Base-by-base conservation (phyloP, 208 protist genomes). In the Naegleria fowleri region DNA sequence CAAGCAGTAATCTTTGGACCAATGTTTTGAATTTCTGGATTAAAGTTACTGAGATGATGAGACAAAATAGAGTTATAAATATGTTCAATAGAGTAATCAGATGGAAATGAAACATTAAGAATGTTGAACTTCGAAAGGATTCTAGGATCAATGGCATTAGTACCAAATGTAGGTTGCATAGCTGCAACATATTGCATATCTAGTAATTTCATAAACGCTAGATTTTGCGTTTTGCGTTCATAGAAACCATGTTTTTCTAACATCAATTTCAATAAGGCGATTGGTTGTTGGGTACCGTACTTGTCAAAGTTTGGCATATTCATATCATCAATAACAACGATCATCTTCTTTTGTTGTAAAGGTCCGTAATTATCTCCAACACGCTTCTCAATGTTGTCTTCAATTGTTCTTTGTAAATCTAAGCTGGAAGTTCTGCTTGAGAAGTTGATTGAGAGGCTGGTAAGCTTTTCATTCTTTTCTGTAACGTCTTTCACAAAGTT, bases 231-330 rank as follows among this genome's bases (percentile, higher is more conserved):
- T 15, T 39, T 39, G 48, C 98, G 95, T 87, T 99, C 98, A 94
- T 99, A 99, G 94, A 99, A 96, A 36, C 97, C 98, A 59, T 96
- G 94, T 76, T 96, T 92, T 92, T 99, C 98, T 38, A 99, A 96
- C 2, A 99, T 95, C 88, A 99, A 95, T 94, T 99, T 99, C 39
- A 99, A 92, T 76, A 99, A 97, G 33, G 99, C 98, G 91, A 99
- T 99, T 36, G 99, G 98, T 95, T 99, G 98, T 95, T 99, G 98
- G 51, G 98, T 99, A 36, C 98, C 98, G 93, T 99, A 99, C 2
- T 95, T 95, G 94, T 99, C 98, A 86, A 99, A 97, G 83, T 96
- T 95, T 11, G 98, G 98, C 98, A 99, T 99, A 94, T 99, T 99
- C 89, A 99, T 93, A 94, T 99, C 98, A 93, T 99, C 98, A 40